Percentiles rank a stretch among this genome's conserved stretches.
Conservation (phyloP, 2,329 filamentous ascomycete genomes). For the Xylaria sp. region DNA sequence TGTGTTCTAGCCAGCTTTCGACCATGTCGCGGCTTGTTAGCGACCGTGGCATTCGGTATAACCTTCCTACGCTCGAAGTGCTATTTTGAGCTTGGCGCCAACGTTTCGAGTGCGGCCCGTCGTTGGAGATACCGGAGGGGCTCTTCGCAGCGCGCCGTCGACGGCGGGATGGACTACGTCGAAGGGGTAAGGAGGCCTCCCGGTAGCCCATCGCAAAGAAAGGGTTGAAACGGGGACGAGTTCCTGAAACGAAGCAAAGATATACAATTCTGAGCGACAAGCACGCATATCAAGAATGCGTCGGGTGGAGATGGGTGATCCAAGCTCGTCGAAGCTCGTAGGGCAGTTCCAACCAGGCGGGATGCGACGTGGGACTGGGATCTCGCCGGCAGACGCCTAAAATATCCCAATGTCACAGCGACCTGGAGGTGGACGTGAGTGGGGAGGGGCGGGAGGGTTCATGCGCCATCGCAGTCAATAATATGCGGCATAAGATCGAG, state of each 20-base stretch:
- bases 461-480: not conserved
- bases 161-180: slow-evolving; percentile 29
- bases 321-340: slow-evolving; percentile 8
- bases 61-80: slow-evolving; percentile 18
- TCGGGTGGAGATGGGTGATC: slow-evolving; percentile 11
- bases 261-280: slow-evolving; percentile 9
- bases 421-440: not conserved
- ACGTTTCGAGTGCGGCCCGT: slow-evolving; percentile 22
- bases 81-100: slow-evolving; percentile 7
- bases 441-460: not conserved
- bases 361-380: slow-evolving; percentile 13
- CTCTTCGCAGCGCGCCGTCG: slow-evolving; percentile 13
- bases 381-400: slow-evolving; percentile 10
- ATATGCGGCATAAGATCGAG: not conserved
- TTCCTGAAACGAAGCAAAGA: slow-evolving; percentile 29
- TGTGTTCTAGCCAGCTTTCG: slow-evolving; percentile 33
- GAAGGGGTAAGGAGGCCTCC: slow-evolving; percentile 27
- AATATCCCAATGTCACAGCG: slow-evolving; percentile 9
- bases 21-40: slow-evolving; percentile 29
- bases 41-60: slow-evolving; percentile 24
- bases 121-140: slow-evolving; percentile 10
- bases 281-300: slow-evolving; percentile 7
- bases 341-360: slow-evolving; percentile 15
- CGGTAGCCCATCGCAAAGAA: slow-evolving; percentile 28
- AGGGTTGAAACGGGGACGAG: slow-evolving; percentile 27